phyloP scores from a whole-genome alignment of 306 rosid species.

The Quercus dentata region DNA sequence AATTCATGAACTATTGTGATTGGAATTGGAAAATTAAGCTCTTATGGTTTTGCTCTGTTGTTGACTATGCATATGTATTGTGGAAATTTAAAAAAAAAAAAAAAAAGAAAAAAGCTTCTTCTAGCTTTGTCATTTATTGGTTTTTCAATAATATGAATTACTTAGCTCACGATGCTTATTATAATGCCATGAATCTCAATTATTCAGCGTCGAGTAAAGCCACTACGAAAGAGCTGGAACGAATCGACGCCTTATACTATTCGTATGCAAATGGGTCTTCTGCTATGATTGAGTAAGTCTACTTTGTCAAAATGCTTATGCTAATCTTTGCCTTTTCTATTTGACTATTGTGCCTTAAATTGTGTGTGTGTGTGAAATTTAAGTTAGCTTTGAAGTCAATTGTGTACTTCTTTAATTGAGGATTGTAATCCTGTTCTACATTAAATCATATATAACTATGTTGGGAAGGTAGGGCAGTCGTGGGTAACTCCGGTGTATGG shows the following conservation, averaged over 20 bases:
- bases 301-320: not conserved
- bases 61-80: not conserved
- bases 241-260: conserved; percentile 69
- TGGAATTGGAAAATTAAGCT: too few relatives aligned
- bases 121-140: not conserved
- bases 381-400: not conserved
- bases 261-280: conserved; percentile 76
- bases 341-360: not conserved
- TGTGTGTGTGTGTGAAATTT: not conserved
- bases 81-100: too few relatives aligned
- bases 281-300: conserved; percentile 86
- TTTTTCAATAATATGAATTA: not conserved
- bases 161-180: conserved; percentile 1
- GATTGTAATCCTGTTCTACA: not conserved
- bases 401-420: not conserved
- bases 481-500: too few relatives aligned
- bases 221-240: conserved; percentile 74
- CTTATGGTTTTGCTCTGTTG: not conserved
- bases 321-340: not conserved
- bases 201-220: conserved; percentile 87
- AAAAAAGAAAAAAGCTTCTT: not conserved
- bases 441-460: not conserved
- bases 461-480: too few relatives aligned
- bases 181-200: conserved; percentile 4
- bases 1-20: too few relatives aligned